Evolutionary conservation across 192 early-diverging fungal genomes (phyloP).

Genomic region (Linnemannia exigua): DNA sequence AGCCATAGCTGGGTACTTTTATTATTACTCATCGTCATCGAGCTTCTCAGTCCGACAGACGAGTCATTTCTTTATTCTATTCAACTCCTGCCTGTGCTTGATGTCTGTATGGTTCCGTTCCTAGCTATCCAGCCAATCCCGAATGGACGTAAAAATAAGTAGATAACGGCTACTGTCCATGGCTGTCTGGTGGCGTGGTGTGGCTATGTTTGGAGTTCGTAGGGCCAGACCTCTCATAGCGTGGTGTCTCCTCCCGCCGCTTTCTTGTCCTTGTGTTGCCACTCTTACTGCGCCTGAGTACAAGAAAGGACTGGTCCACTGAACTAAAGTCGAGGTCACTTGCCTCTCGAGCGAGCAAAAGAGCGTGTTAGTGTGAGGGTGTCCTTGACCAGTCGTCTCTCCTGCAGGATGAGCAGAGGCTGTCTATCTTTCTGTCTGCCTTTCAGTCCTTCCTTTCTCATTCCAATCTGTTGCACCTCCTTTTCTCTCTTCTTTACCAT

Average conservation of each 20-base stretch:
- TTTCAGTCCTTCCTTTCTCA: constrained; percentile 19
- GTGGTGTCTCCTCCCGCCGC: not conserved
- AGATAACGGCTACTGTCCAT: too few relatives aligned
- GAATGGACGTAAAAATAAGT: too few relatives aligned
- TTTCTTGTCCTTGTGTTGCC: too few relatives aligned
- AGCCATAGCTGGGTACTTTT: constrained; percentile 15
- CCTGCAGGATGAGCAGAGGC: not conserved
- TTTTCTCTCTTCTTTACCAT: not conserved
- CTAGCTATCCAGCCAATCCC: too few relatives aligned
- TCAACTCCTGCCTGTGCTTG: constrained; percentile 11
- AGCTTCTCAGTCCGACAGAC: too few relatives aligned
- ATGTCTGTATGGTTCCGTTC: not conserved
- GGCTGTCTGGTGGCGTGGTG: too few relatives aligned
- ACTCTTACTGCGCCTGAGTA: too few relatives aligned
- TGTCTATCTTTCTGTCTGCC: not conserved
- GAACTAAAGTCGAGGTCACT: too few relatives aligned
- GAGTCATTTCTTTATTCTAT: not conserved
- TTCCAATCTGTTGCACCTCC: not conserved
- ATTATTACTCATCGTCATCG: not conserved
- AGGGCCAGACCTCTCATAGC: too few relatives aligned
- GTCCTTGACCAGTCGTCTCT: constrained; percentile 3
- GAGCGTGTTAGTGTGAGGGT: not conserved
- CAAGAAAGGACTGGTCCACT: too few relatives aligned
- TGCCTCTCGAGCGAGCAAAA: not conserved
- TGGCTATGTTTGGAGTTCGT: too few relatives aligned